Evolutionary conservation across 805 yeast species (phyloP), one percentile per base, ranked within the genome.

Genomic region (Candida koratica): DNA sequence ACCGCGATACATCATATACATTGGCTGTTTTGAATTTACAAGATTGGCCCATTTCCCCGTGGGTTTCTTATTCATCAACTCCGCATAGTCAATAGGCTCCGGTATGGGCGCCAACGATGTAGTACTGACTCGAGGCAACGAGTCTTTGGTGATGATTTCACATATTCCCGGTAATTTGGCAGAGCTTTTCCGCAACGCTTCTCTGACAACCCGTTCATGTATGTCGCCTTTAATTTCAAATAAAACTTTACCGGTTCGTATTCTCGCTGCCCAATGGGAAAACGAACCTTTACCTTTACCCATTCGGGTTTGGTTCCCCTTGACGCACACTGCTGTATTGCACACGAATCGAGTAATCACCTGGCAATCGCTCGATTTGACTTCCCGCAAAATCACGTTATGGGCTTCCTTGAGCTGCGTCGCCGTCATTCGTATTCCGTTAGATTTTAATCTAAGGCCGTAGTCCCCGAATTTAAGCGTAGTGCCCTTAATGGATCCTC

Each of bases 261-360:
- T 93, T 52, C 98, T 79, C 22, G 81, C 84, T 52, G 95, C 94
- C 97, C 97, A 93, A 67, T 87, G 93, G 53, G 87, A 96, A 56
- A 93, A 90, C 0, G 89, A 82, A 64, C 98, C 98, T 64, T 93
- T 93, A 69, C 98, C 98, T 62, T 93, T 93, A 70, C 98, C 98
- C 98, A 93, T 93, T 81, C 98, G 93, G 8, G 96, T 87, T 60
- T 93, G 96, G 60, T 93, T 93, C 67, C 98, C 98, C 67, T 93
- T 93, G 43, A 85, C 78, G 63, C 96, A 88, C 9, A 93, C 95
- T 0, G 97, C 93, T 36, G 87, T 74, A 56, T 84, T 82, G 15
- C 96, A 83, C 34, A 80, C 77, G 38, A 89, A 69, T 55, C 97
- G 77, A 49, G 90, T 81, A 73, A 83, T 80, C 36, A 88, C 67